Base-by-base conservation (phyloP, 345 rosid genomes). In the Rhodamnia rubescens region DNA sequence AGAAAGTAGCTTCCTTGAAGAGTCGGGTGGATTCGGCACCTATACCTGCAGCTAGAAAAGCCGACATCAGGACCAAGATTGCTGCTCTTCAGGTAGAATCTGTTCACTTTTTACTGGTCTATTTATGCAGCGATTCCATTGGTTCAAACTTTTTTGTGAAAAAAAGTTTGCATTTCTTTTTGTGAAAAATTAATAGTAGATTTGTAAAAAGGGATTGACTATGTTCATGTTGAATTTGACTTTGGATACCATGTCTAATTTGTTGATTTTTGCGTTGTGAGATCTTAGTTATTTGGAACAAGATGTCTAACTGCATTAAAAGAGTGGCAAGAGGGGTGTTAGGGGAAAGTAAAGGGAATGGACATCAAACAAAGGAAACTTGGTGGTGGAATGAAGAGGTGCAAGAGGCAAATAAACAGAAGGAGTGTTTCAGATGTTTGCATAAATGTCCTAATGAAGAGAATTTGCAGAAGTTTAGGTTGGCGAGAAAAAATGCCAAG, bases 41-140 rank as follows among this genome's bases (percentile, higher is more conserved):
- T 80, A 96, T 95, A 83, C 98, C 99, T 27, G 98, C 98, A 26
- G 94, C 95, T 84, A 93, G 89, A 92, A 98, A 98, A 87, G 97
- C 98, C 86, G 95, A 93, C 82, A 91, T 98, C 82, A 93, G 94
- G 93, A 92, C 91, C 44, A 95, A 93, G 89, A 94, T 98, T 84
- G 87, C 87, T 51, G 84, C 86, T 59, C 97, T 98, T 86, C 98
- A 94, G 98, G 99, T 94, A 53, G 42, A 27, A 50, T 82, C 42
- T 82, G 24, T 26, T n/a, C 54, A 52, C 44, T 75, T 26, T 36
- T 36, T 82, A 16, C 42, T 3, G 6, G 40, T 82, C 42, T 82
- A 11, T 52, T 82, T 55, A 82, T 69, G 26, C 24, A 8, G 80
- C 36, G 26, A 32, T 32, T 36, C 24, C 47, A 36, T 69, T 2